Evolutionary conservation across 441 rosid species (phyloP).

Genomic region (Hypseocharis bilobata): DNA sequence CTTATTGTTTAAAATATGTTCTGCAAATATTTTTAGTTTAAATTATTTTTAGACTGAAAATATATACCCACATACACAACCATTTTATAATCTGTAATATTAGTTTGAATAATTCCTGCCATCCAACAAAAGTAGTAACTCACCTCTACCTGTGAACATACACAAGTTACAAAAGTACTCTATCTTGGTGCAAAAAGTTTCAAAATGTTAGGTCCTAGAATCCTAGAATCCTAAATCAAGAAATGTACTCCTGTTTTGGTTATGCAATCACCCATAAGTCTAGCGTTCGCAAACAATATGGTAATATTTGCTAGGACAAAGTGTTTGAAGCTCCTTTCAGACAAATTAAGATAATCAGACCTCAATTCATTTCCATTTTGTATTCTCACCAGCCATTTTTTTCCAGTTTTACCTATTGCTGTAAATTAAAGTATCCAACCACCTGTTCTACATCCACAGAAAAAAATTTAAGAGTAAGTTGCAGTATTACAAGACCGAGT

Average conservation of each 20-base stretch:
- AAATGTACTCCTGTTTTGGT: background rate
- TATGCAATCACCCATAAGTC: background rate
- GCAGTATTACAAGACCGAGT: constrained; percentile 5
- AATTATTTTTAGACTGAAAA: background rate
- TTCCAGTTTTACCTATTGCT: background rate
- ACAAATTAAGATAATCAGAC: background rate
- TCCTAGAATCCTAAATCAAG: no score
- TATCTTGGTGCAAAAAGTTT: background rate
- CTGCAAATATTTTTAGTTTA: background rate
- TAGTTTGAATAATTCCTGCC: background rate
- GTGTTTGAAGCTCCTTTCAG: background rate
- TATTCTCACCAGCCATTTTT: background rate
- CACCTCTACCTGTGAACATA: background rate
- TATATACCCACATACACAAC: background rate
- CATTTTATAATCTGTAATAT: background rate
- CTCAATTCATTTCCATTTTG: background rate
- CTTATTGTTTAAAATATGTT: background rate
- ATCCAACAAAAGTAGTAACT: background rate
- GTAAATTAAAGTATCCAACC: background rate
- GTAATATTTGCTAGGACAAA: no score
- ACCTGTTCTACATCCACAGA: background rate
- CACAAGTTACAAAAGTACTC: background rate
- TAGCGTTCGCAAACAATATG: background rate
- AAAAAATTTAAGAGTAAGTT: background rate
- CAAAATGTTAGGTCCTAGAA: background rate